Base-by-base conservation (phyloP, 345 rosid genomes). In the Ricinus communis region DNA sequence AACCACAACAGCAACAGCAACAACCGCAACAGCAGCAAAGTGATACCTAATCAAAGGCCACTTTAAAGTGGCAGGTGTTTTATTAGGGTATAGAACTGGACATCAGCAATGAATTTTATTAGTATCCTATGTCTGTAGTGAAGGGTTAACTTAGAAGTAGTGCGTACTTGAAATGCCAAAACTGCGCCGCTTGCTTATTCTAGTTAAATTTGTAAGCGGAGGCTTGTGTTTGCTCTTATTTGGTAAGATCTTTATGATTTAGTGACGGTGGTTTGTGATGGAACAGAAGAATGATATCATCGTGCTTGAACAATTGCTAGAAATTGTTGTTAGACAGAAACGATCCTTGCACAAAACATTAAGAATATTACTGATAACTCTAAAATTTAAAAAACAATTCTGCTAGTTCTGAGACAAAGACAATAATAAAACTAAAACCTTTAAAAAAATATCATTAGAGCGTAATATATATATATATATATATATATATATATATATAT, bases 11-110 rank as follows among this genome's bases (percentile, higher is more conserved):
- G 66, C 58, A 70, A 58, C 76, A 71, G 28, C 52, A 69, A 31
- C 70, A 73, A 31, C n/a, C n/a, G n/a, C 70, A 72, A 30, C 81
- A 68, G 27, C 73, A 66, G 64, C 74, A 70, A 52, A 70, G 64
- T 3, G 60, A 69, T 24, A 33, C n/a, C 11, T 65, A 49, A 65
- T 28, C 14, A 22, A 24, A 24, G n/a, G n/a, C n/a, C 31, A 30
- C 9, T 21, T 21, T 43, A 41, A 16, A 30, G 25, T 51, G 27
- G 45, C 46, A 4, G 45, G 45, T 24, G 43, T 38, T 28, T 40
- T 63, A 28, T 25, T 58, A 36, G 21, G 9, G 1, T 16, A 19
- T 69, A 36, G 10, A 54, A 62, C 40, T 66, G 43, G 55, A 19
- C n/a, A 3, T 38, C 31, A 3, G 11, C 21, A 16, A 52, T 50